Evolutionary conservation across 225 moss, liverwort and hornwort species (phyloP).

Genomic region (Straminergon stramineum): DNA sequence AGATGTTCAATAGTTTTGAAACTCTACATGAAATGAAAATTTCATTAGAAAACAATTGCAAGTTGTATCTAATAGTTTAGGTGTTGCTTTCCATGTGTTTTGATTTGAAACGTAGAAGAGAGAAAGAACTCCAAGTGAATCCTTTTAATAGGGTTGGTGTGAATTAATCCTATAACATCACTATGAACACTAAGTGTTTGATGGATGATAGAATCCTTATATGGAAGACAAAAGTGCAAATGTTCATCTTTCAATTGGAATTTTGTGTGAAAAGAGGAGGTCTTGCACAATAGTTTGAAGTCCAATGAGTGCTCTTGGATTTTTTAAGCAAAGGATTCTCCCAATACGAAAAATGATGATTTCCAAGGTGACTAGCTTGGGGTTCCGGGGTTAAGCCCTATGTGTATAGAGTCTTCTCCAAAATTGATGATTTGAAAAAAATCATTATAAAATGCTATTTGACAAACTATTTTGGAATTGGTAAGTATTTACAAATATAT

Average conservation of each 20-base stretch:
- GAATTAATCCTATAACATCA: not conserved
- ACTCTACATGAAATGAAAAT: fast-evolving
- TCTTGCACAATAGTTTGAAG: not conserved
- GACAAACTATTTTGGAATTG: too few species aligned
- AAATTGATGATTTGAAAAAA: too few species aligned
- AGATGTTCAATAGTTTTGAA: too few species aligned
- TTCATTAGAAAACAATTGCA: not conserved
- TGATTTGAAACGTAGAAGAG: not conserved
- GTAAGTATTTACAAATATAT: not conserved
- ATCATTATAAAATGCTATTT: too few species aligned
- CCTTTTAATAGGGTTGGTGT: fast-evolving
- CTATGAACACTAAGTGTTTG: fast-evolving
- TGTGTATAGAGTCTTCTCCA: too few species aligned
- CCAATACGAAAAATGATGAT: not conserved
- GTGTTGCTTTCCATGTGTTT: not conserved
- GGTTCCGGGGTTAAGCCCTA: not conserved
- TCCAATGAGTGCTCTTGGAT: not conserved
- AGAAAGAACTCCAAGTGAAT: not conserved
- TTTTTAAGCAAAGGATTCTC: not conserved
- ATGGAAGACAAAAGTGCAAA: not conserved
- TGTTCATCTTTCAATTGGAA: not conserved
- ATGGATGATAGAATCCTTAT: too few species aligned
- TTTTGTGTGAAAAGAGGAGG: not conserved
- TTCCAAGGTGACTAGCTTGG: fast-evolving
- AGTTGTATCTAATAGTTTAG: not conserved